Percentiles rank a stretch among this genome's conserved stretches.
phyloP scores from a whole-genome alignment of 1,139 yeast species.

The Lodderomyces margitis region DNA sequence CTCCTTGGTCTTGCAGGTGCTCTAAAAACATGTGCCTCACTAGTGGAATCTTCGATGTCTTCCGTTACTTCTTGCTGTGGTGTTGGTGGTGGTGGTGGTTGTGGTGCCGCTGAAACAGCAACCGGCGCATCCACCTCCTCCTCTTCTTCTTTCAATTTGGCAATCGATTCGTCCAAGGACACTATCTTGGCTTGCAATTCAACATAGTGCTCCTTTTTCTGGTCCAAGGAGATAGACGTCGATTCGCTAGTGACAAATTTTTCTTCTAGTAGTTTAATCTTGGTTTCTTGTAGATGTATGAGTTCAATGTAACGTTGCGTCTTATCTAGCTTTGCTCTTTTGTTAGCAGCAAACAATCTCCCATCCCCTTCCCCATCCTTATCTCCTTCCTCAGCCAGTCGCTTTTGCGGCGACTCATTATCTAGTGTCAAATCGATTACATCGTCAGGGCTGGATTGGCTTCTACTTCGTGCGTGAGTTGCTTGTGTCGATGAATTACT shows the following conservation, averaged over 20 bases:
- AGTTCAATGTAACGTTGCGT: conserved; percentile 4
- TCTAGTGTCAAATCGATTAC: conserved; percentile 10
- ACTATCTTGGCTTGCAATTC: conserved; percentile 22
- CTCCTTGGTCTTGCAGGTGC: conserved; percentile 8
- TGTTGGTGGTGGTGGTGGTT: conserved; percentile 1
- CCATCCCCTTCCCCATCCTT: too few relatives aligned
- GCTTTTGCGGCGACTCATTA: conserved; percentile 6
- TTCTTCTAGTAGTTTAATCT: conserved; percentile 26
- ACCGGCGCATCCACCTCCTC: too few relatives aligned
- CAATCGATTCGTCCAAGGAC: conserved; percentile 13
- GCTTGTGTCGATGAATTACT: neutral
- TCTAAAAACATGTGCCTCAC: conserved; percentile 7
- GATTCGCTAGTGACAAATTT: conserved; percentile 31
- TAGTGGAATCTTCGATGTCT: conserved; percentile 4
- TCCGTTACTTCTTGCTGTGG: conserved; percentile 2
- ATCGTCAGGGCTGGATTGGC: neutral
- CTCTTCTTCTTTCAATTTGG: neutral
- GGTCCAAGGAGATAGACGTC: conserved; percentile 35
- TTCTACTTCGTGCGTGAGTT: neutral
- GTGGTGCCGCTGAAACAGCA: neutral
- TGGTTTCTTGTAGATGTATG: conserved; percentile 23
- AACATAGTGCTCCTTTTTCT: conserved; percentile 26
- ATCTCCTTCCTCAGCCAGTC: conserved; percentile 1
- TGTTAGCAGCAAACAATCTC: neutral
- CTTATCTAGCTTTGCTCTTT: neutral